Percentiles rank a stretch among this genome's conserved stretches.
Conservation (phyloP, 306 rosid species). For the Pyrus bretschneideri region DNA sequence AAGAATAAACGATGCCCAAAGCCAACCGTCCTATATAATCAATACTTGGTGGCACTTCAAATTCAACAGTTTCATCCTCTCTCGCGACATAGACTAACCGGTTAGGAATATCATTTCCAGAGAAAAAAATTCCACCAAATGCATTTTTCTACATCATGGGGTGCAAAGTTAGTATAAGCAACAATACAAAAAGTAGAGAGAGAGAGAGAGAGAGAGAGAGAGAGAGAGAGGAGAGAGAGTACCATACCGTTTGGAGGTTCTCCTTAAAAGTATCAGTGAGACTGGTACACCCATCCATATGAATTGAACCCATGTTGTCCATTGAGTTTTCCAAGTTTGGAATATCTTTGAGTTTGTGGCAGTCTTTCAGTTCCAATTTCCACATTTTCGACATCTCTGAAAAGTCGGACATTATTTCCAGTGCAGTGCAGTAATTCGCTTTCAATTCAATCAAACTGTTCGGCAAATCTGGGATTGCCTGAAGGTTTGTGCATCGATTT, state of each 20-base stretch:
- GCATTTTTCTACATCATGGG: constrained; percentile 1
- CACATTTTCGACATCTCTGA: too few relatives aligned
- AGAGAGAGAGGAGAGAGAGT: neutral
- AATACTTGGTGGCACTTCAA: neutral
- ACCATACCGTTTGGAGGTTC: constrained; percentile 12
- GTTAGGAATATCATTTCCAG: constrained; percentile 8
- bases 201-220: neutral
- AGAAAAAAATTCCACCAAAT: constrained; percentile 3
- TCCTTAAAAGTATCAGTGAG: neutral
- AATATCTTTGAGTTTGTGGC: too few relatives aligned
- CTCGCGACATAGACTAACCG: neutral
- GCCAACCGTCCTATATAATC: neutral
- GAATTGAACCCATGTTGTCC: neutral
- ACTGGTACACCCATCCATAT: neutral
- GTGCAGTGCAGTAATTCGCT: neutral
- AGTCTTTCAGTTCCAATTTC: too few relatives aligned
- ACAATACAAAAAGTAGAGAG: neutral
- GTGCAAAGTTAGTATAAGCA: neutral
- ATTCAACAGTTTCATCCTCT: neutral
- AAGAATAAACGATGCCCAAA: neutral
- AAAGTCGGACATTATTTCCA: neutral
- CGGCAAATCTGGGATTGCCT: neutral
- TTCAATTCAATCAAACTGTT: neutral
- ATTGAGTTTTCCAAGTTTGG: neutral
- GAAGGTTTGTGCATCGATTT: neutral